A percentile compares a stretch with the other conserved stretches of the same genome.
phyloP scores from a whole-genome alignment of 306 rosid species.

The Inga laurina region DNA sequence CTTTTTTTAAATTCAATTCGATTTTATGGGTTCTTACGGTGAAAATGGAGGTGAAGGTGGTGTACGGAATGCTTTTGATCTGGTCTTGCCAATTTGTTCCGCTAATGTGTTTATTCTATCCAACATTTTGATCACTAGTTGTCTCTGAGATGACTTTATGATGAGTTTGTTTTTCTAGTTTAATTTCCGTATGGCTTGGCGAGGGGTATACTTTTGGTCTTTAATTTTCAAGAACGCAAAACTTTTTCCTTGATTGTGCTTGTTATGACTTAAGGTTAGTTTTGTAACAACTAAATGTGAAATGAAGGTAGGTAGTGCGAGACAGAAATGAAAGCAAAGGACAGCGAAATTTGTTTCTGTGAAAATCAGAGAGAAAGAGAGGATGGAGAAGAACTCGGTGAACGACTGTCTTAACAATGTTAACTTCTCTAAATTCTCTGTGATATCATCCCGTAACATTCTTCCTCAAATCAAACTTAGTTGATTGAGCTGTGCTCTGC shows the following conservation, averaged over 20 bases:
- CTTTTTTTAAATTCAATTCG: not conserved
- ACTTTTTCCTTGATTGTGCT: not conserved
- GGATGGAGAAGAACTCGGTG: not conserved
- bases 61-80: not conserved
- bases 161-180: constrained; percentile 4
- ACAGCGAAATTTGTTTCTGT: not conserved
- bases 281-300: constrained; percentile 10
- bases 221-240: not conserved
- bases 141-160: not conserved
- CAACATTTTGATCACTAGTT: not conserved
- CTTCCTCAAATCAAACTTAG: not conserved
- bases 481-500: not conserved
- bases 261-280: not conserved
- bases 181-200: not conserved
- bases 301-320: not conserved
- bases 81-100: not conserved
- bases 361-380: not conserved
- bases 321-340: not conserved
- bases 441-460: not conserved
- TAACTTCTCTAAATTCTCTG: not conserved
- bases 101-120: not conserved
- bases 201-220: not conserved
- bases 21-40: not conserved
- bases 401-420: not conserved
- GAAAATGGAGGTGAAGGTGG: not conserved